Conservation (phyloP, 2,329 filamentous ascomycete species). For the Camillea tinctor region DNA sequence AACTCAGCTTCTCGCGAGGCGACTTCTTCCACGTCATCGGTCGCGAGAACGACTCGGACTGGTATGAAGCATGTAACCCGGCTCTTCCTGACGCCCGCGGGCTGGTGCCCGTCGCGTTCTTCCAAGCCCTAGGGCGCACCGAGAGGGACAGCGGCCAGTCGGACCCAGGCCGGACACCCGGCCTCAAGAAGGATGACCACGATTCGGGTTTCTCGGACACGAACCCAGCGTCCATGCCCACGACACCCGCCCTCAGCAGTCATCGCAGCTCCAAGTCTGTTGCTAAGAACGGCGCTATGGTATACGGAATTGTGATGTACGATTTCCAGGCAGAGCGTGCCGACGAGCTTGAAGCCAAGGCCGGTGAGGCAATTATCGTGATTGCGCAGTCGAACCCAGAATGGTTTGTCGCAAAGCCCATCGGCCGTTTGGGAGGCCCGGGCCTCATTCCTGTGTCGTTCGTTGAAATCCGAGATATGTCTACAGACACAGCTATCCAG, state of each 20-base stretch:
- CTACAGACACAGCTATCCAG: slow-evolving; percentile 74
- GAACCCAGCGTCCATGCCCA: slow-evolving; percentile 29
- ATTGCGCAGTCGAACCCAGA: slow-evolving; percentile 98
- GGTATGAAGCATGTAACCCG: slow-evolving; percentile 99
- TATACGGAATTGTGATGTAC: slow-evolving; percentile 96
- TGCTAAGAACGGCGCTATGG: slow-evolving; percentile 71
- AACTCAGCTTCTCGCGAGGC: slow-evolving; percentile 88
- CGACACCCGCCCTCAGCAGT: slow-evolving; percentile 34
- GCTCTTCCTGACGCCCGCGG: slow-evolving; percentile 82
- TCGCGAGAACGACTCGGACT: slow-evolving; percentile 89
- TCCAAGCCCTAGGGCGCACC: slow-evolving; percentile 87
- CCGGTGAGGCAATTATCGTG: slow-evolving; percentile 94
- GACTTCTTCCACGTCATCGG: slow-evolving; percentile 99
- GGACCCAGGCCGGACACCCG: slow-evolving; percentile 49
- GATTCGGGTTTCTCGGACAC: slow-evolving; percentile 85
- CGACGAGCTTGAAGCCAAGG: slow-evolving; percentile 94
- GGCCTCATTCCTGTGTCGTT: slow-evolving; percentile 96
- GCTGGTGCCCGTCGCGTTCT: slow-evolving; percentile 90
- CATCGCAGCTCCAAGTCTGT: slow-evolving; percentile 52
- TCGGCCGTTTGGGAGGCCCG: slow-evolving; percentile 90
- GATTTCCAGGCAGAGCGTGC: slow-evolving; percentile 92
- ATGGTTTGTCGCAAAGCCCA: slow-evolving; percentile 99
- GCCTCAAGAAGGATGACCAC: slow-evolving; percentile 67
- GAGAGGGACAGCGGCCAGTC: slow-evolving; percentile 84
- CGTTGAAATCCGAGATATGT: slow-evolving; percentile 94